Evolutionary conservation across 2,329 filamentous ascomycete genomes (phyloP), one percentile per base, ranked within the genome.

Genomic region (Madurella mycetomatis): DNA sequence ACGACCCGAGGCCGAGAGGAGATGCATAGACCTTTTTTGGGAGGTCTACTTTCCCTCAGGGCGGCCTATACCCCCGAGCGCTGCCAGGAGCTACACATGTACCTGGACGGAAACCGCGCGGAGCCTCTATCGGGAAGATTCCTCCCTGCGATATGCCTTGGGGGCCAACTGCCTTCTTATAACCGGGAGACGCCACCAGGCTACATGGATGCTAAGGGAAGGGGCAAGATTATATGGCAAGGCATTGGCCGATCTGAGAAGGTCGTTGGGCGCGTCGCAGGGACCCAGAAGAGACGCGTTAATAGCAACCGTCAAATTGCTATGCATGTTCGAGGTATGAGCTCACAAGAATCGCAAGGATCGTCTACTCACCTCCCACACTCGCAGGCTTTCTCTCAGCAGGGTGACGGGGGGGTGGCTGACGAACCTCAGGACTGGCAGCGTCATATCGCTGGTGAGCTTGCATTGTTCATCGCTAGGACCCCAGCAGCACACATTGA

Each of bases 31-130:
- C 32, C 59, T 51, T 12, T 60, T 60, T 25, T 60, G 58, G 58
- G 58, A 60, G 30, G 55, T 53, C n/a, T 60, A 56, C 39, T 58
- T 56, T 19, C 55, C 58, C 11, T 37, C 53, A 1, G 58, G 58
- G 1, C 40, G n/a, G 9, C 58, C 55, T 2, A 53, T 60, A 1
- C 55, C 53, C 17, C 2, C n/a, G 1, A n/a, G 5, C 12, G 25
- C 41, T 1, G 16, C 32, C 12, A 40, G 53, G 15, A 60, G 55
- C 39, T 60, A 56, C 31, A 56, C 42, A 0, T 60, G 58, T 41
- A 44, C 47, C 16, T 60, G 58, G 58, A 60, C 58, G 2, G 53
- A 54, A 13, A 49, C 49, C 2, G 58, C 58, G 1, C 53, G 39
- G 39, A 56, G 18, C 1, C 16, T 48, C 9, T 53, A 56, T 34